Evolutionary conservation across 768 basidiomycete species (phyloP), one percentile per base, ranked within the genome.

Genomic region (Russula griseocarnosa): DNA sequence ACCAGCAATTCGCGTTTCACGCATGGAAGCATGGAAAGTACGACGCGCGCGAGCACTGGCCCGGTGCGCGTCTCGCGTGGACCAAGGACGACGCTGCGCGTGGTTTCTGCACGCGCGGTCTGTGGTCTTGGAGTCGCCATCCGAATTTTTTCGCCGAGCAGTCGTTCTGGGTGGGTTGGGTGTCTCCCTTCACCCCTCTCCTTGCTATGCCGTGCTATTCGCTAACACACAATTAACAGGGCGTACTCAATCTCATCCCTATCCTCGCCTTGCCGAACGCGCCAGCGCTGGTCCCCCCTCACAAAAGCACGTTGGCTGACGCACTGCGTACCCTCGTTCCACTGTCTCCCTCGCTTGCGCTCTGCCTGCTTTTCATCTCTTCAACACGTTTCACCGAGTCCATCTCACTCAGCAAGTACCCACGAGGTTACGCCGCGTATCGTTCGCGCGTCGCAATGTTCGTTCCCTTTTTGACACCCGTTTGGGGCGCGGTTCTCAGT

Each of bases 101-200:
- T 13, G 96, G 96, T 0, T 98, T 98, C 73, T 76, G 87, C 28
- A 92, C 93, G 0, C 79, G 81, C 22, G 95, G 95, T 4, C 74
- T 98, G 8, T 98, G 91, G 90, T 82, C 84, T 2, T 95, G 86
- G 79, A 85, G 84, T 3, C 79, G 96, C 18, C 96, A 98, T 74
- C 94, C 96, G 40, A 98, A 98, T 74, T 95, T 93, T 72, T 76
- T 87, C 1, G 94, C 90, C 73, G 96, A 98, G 73, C 94, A 95
- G 73, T 74, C 77, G 18, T 93, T 95, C 75, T 95, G 88, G 88
- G 88, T 90, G 67, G 55, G 28, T 58, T 58, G 1, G 36, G 11
- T 36, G 54, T 38, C 30, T 1, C 9, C 20, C 8, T 44, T 63
- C 53, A 9, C 20, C 6, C 24, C 34, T 13, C 6, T 13, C 13